Evolutionary conservation across 192 early-diverging fungal genomes (phyloP), one percentile per base, ranked within the genome.

Genomic region (Coemansia sp.): DNA sequence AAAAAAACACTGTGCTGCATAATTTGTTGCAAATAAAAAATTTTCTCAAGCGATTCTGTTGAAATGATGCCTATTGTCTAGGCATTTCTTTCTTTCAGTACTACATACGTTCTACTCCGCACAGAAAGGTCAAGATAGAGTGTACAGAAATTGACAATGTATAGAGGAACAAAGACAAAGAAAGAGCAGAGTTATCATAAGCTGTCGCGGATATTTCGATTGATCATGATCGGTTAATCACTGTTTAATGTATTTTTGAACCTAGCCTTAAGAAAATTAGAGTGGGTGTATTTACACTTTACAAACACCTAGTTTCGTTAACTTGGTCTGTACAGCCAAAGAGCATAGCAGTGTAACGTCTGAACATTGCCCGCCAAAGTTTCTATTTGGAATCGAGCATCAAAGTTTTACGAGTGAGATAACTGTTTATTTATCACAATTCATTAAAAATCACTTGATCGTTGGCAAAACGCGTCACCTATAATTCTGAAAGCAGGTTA

Each of bases 91-190:
- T 41, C 39, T 45, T 13, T 45, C 16, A 2, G 41, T n/a, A 16
- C 41, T 45, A 45, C 41, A n/a, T 45, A 45, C 41, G 41, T 45
- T 45, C 41, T 16, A 45, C 16, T 45, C 41, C 9, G 16, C 41
- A 45, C 41, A 45, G 41, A n/a, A 45, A 45, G 41, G 41, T 16
- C 41, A 45, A 45, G 41, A 45, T 45, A 45, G 41, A 45, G 41
- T n/a, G 41, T 13, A n/a, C 16, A 45, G 16, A 45, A 45, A 45
- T 45, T 45, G 41, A 45, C 41, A 16, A n/a, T 45, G 41, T n/a
- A 45, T 35, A 35, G 32, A 35, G 32, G 32, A 35, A 35, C 32
- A 35, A 35, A 35, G 32, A 35, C 32, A 35, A 35, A 35, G 32
- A 35, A 35, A 9, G 9, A 35, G 32, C 8, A 35, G 32, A 35